Conservation (phyloP, 306 rosid species). For the Begonia fuchsioides region DNA sequence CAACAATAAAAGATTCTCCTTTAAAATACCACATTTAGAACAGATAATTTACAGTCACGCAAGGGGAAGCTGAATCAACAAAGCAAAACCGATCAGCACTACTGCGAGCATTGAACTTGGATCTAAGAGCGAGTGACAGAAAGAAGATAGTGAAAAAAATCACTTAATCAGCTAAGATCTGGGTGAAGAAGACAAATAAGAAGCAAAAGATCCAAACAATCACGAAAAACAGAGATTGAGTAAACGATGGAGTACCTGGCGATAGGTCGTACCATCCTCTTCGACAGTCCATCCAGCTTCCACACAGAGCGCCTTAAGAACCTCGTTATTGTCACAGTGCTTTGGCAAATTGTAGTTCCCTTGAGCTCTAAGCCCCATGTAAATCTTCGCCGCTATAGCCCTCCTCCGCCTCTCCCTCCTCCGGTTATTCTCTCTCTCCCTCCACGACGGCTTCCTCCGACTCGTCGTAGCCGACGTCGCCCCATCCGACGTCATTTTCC, state of each 20-base stretch:
- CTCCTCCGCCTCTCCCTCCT: conserved; percentile 71
- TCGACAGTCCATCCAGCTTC: conserved; percentile 94
- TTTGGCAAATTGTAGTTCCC: conserved; percentile 75
- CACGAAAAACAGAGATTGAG: neutral
- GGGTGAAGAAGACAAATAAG: neutral
- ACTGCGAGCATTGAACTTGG: neutral
- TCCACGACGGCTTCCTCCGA: conserved; percentile 77
- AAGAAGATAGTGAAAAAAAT: neutral
- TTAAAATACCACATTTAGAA: no score
- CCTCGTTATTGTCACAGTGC: conserved; percentile 81
- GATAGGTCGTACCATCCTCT: conserved; percentile 81
- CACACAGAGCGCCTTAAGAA: conserved; percentile 60
- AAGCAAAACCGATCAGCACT: neutral
- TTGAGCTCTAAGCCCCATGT: conserved; percentile 63
- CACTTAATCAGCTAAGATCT: neutral
- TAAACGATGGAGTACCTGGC: conserved; percentile 29
- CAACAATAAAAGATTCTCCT: no score
- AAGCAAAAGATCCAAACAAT: neutral
- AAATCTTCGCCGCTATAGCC: conserved; percentile 71
- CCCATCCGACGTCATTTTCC: conserved; percentile 72
- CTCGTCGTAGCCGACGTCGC: conserved; percentile 50
- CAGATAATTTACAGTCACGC: no score
- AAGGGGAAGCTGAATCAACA: conserved; percentile 6
- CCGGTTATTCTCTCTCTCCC: conserved; percentile 77
- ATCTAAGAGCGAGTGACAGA: neutral